Evolutionary conservation across 805 yeast species (phyloP).

Genomic region (Saccharomycopsis javanensis): DNA sequence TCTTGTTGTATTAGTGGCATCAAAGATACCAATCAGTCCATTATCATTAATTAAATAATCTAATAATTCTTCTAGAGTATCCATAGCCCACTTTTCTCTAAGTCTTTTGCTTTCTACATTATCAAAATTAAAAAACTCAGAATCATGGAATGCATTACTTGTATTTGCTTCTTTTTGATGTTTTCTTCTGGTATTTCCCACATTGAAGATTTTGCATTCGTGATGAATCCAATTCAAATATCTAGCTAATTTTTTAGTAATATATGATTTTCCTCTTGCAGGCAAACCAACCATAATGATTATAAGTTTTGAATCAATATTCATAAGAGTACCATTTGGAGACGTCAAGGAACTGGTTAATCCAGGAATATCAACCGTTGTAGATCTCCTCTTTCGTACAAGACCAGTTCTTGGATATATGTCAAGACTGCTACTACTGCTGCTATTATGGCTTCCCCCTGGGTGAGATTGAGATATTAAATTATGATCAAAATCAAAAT

Average conservation of each 20-base stretch:
- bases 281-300: constrained; percentile 86
- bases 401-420: not conserved
- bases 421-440: not conserved
- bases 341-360: constrained; percentile 71
- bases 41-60: constrained; percentile 72
- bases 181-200: constrained; percentile 83
- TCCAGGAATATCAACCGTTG: constrained; percentile 88
- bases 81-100: constrained; percentile 94
- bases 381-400: constrained; percentile 45
- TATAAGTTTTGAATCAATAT: constrained; percentile 74
- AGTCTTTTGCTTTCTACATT: constrained; percentile 53
- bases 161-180: constrained; percentile 6
- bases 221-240: constrained; percentile 93
- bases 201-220: constrained; percentile 83
- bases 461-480: not conserved
- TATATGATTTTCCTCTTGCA: constrained; percentile 84
- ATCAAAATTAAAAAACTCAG: constrained; percentile 78
- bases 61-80: constrained; percentile 73
- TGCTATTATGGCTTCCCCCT: not conserved
- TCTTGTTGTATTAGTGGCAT: constrained; percentile 72
- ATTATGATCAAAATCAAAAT: not conserved
- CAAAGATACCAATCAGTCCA: constrained; percentile 89
- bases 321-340: constrained; percentile 64
- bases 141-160: constrained; percentile 43
- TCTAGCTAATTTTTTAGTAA: constrained; percentile 82